phyloP scores from a whole-genome alignment of 768 basidiomycete species.

The Kwoniella dejecticola region DNA sequence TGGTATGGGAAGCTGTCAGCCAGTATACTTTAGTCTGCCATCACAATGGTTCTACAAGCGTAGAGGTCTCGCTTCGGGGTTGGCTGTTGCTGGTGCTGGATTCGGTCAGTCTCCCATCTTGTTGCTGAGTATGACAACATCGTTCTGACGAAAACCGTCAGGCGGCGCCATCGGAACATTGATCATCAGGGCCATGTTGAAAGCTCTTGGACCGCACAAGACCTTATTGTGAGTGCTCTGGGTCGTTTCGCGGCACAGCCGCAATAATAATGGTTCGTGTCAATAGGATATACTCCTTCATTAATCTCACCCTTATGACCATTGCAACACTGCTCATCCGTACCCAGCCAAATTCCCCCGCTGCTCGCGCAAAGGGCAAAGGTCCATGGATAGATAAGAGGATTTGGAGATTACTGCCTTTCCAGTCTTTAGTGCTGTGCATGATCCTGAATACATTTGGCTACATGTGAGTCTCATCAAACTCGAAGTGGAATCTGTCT shows the following conservation, averaged over 20 bases:
- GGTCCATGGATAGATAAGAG: slow-evolving; percentile 34
- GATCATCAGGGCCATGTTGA: slow-evolving; percentile 35
- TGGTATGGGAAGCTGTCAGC: slow-evolving; percentile 26
- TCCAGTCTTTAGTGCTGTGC: slow-evolving; percentile 26
- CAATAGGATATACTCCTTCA: slow-evolving; percentile 36
- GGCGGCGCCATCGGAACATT: slow-evolving; percentile 34
- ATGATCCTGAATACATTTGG: slow-evolving; percentile 33
- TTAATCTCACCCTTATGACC: slow-evolving; percentile 18
- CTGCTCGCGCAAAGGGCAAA: slow-evolving; percentile 26
- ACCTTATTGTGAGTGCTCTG: slow-evolving; percentile 34
- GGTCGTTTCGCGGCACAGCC: background rate
- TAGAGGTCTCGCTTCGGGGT: slow-evolving; percentile 42
- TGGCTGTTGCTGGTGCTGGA: slow-evolving; percentile 42
- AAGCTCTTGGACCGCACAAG: slow-evolving; percentile 33
- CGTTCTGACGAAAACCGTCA: background rate
- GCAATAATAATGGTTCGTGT: too few relatives aligned
- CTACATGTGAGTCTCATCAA: slow-evolving; percentile 10
- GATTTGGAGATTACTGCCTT: slow-evolving; percentile 15
- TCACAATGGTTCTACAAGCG: slow-evolving; percentile 44
- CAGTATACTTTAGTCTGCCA: slow-evolving; percentile 46
- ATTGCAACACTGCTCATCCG: slow-evolving; percentile 27
- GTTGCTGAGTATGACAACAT: background rate
- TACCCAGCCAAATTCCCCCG: slow-evolving; percentile 29
- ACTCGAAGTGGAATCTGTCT: too few relatives aligned
- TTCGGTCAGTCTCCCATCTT: slow-evolving; percentile 18